Percentiles rank a stretch among this genome's conserved stretches.
Conservation (phyloP, 2,329 filamentous ascomycete species). For the Cercospora nicotianae region DNA sequence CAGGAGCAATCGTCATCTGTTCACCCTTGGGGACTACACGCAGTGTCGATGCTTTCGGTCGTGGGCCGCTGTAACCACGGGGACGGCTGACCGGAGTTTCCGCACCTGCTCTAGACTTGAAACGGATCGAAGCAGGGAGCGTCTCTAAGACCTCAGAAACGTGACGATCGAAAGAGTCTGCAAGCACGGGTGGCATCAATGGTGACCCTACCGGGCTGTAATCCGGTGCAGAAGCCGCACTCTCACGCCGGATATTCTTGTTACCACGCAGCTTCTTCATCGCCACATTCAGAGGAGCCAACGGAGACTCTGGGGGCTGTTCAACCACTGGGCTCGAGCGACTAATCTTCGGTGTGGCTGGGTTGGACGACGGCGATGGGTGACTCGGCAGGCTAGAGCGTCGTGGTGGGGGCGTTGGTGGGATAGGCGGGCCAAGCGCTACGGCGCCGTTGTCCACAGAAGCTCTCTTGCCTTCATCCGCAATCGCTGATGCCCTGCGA, state of each 20-base stretch:
- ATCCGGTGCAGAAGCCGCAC: background rate
- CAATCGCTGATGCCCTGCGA: background rate
- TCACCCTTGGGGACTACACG: constrained; percentile 19
- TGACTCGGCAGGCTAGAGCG: constrained; percentile 17
- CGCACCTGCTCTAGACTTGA: constrained; percentile 59
- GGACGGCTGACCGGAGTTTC: constrained; percentile 33
- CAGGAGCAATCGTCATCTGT: constrained; percentile 38
- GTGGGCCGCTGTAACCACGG: constrained; percentile 23
- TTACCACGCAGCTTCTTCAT: constrained; percentile 44
- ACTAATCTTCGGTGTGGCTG: background rate
- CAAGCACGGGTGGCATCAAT: constrained; percentile 8
- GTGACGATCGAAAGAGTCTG: constrained; percentile 58
- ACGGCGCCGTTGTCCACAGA: background rate
- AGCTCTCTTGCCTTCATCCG: background rate
- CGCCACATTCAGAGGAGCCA: constrained; percentile 46
- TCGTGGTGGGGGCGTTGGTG: background rate
- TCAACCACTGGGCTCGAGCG: constrained; percentile 4
- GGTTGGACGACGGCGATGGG: background rate
- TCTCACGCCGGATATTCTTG: constrained; percentile 12
- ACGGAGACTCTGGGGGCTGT: constrained; percentile 14
- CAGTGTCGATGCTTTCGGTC: constrained; percentile 21
- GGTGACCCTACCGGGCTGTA: background rate
- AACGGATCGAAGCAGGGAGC: constrained; percentile 65
- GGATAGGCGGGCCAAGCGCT: constrained; percentile 6
- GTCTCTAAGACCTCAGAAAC: constrained; percentile 40